Evolutionary conservation across 495 filamentous ascomycete species (phyloP).

Genomic region (Penicillium lividum): DNA sequence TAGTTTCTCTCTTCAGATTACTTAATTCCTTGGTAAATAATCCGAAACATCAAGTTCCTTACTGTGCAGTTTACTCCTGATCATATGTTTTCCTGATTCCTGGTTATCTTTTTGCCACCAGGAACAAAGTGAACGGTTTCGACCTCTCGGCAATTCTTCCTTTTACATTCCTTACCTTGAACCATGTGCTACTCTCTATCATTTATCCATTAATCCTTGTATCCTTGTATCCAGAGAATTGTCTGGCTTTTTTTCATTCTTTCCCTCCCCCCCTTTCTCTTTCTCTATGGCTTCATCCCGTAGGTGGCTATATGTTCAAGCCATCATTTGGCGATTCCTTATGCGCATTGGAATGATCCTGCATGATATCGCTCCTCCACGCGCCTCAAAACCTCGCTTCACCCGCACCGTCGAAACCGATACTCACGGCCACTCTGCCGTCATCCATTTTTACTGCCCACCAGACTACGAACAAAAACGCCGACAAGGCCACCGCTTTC

Average conservation of each 20-base stretch:
- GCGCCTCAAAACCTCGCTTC: conserved; percentile 68
- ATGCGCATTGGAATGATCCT: conserved; percentile 79
- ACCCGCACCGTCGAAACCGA: conserved; percentile 61
- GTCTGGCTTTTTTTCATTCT: not conserved
- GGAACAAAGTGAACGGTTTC: too few relatives aligned
- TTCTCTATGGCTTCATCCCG: conserved; percentile 52
- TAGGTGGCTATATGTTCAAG: conserved; percentile 71
- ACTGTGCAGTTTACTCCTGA: not conserved
- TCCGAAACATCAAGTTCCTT: not conserved
- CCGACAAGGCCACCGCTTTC: conserved; percentile 45
- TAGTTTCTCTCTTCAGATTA: not conserved
- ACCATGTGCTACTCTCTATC: not conserved
- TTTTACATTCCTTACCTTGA: not conserved
- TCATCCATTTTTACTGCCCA: conserved; percentile 82
- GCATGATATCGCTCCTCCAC: conserved; percentile 66
- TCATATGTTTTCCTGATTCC: not conserved
- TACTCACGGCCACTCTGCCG: conserved; percentile 52
- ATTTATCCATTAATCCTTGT: not conserved
- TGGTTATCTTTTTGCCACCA: not conserved
- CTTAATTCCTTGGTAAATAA: not conserved
- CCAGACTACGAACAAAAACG: conserved; percentile 50
- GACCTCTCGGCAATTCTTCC: not conserved
- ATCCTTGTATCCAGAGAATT: not conserved
- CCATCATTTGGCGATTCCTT: conserved; percentile 73
- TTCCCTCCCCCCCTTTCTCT: not conserved